Percentiles rank a stretch among this genome's conserved stretches.
Evolutionary conservation across 768 basidiomycete species (phyloP).

Genomic region (Tricholoma matsutake): DNA sequence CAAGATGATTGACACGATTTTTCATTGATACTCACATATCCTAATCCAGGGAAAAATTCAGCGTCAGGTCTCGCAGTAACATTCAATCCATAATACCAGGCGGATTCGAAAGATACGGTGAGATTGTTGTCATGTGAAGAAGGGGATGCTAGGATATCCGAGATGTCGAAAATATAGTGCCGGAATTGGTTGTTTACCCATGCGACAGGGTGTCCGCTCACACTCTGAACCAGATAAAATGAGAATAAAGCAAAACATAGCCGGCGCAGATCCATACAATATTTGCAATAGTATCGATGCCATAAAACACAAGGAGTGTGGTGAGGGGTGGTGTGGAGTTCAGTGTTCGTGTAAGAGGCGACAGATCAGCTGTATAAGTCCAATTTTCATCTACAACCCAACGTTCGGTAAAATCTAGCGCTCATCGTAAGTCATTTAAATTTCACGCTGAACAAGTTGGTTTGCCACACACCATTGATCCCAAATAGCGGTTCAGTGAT

Average conservation of each 20-base stretch:
- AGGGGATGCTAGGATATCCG: slow-evolving; percentile 35
- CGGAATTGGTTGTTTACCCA: slow-evolving; percentile 60
- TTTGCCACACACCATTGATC: slow-evolving; percentile 41
- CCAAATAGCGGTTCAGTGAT: slow-evolving; percentile 53
- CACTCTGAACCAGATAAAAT: slow-evolving; percentile 30
- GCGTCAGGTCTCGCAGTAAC: slow-evolving; percentile 47
- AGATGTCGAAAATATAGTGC: slow-evolving; percentile 52
- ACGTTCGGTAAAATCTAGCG: slow-evolving; percentile 48
- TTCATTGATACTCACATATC: slow-evolving; percentile 25
- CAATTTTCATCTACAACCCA: slow-evolving; percentile 58
- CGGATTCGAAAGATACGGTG: slow-evolving; percentile 51
- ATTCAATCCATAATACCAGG: slow-evolving; percentile 51
- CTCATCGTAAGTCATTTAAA: background rate
- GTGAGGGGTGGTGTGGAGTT: slow-evolving; percentile 19
- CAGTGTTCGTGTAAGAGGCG: slow-evolving; percentile 35
- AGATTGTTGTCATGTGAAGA: slow-evolving; percentile 37
- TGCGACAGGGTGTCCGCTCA: slow-evolving; percentile 48
- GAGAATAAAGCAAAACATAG: background rate
- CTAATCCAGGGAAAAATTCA: slow-evolving; percentile 38
- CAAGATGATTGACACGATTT: background rate
- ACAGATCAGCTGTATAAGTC: slow-evolving; percentile 54
- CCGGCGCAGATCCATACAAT: slow-evolving; percentile 34
- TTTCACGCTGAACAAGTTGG: background rate
- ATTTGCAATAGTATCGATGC: slow-evolving; percentile 55
- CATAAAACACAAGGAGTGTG: slow-evolving; percentile 51